A percentile compares a stretch with the other conserved stretches of the same genome.
phyloP scores from a whole-genome alignment of 2,329 filamentous ascomycete species.

The Didymellaceae sp. region DNA sequence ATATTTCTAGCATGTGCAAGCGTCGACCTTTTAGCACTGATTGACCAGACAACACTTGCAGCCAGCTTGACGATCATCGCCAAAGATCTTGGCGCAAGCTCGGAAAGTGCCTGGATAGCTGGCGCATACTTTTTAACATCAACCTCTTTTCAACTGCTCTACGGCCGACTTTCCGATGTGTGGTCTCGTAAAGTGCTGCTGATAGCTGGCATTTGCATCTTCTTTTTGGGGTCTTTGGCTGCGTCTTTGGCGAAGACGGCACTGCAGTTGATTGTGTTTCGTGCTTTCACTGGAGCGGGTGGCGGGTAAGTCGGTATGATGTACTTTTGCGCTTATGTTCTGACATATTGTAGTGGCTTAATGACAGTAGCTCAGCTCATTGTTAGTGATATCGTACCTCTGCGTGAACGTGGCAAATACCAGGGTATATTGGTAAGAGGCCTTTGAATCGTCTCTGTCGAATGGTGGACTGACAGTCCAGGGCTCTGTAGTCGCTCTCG shows the following conservation, averaged over 20 bases:
- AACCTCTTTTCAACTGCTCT: conserved; percentile 70
- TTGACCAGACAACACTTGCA: conserved; percentile 33
- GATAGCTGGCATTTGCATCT: conserved; percentile 58
- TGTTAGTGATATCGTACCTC: conserved; percentile 46
- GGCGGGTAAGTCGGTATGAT: conserved; percentile 46
- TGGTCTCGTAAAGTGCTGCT: conserved; percentile 57
- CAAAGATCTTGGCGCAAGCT: conserved; percentile 46
- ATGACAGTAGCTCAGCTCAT: conserved; percentile 51
- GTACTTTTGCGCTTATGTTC: background rate
- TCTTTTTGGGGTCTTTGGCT: conserved; percentile 62
- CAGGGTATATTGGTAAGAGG: conserved; percentile 40
- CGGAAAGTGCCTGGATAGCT: conserved; percentile 63
- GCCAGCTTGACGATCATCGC: conserved; percentile 29
- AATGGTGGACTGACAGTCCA: conserved; percentile 23
- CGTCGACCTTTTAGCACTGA: conserved; percentile 28
- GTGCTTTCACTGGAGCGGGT: conserved; percentile 66
- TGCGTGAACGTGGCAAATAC: conserved; percentile 49
- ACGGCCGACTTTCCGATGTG: conserved; percentile 68
- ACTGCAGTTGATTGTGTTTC: conserved; percentile 63
- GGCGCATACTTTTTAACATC: conserved; percentile 63
- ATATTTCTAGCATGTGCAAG: conserved; percentile 34
- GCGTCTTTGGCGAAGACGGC: conserved; percentile 61
- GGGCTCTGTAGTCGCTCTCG: conserved; percentile 42
- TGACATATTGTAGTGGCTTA: conserved; percentile 56
- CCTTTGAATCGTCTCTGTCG: background rate